Base-by-base conservation (phyloP, 2,329 filamentous ascomycete genomes). In the Curvularia hawaiiensis region DNA sequence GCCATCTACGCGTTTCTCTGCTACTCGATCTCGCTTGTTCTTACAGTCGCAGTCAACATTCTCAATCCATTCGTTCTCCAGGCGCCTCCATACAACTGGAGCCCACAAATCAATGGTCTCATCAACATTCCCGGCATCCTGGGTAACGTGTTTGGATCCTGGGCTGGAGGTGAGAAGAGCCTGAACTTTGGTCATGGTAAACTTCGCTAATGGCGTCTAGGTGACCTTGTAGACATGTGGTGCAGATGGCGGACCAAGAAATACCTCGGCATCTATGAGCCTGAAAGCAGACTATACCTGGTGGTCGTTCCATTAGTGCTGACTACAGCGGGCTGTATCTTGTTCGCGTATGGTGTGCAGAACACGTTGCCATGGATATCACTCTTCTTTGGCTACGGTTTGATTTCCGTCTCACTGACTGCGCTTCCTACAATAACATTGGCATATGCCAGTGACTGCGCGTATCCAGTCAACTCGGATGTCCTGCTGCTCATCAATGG, bases 351-450 rank as follows among this genome's bases (percentile, higher is more conserved):
- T 51, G 79, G 78, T 5, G 78, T 80, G 8, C 70, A 77, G 48
- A 58, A 73, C 16, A 70, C 66, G 2, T 48, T 80, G 56, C 70
- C 78, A 56, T 82, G 80, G 80, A 75, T 75, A 4, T 72, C 75
- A 10, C 60, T 82, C 47, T 80, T 81, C 64, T 77, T 81, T 51
- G 79, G 78, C 3, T 81, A 81, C 52, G 79, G 80, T 16, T 77
- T 82, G 76, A 74, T 80, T 3, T 72, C 75, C 2, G 72, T 81
- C 11, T 77, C 79, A 2, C 62, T 82, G 43, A 80, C 79, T n/a
- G 68, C 67, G 16, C 50, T 59, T 11, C 66, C 67, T 5, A 66
- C 63, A 7, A 64, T 66, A 43, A 80, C 78, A 1, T 78, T 81
- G 77, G 78, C 78, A 5, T 82, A 82, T 59, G 78, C 80, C 9